Evolutionary conservation across 2,329 filamentous ascomycete genomes (phyloP).

Genomic region (Scortechinia acanthostroma): DNA sequence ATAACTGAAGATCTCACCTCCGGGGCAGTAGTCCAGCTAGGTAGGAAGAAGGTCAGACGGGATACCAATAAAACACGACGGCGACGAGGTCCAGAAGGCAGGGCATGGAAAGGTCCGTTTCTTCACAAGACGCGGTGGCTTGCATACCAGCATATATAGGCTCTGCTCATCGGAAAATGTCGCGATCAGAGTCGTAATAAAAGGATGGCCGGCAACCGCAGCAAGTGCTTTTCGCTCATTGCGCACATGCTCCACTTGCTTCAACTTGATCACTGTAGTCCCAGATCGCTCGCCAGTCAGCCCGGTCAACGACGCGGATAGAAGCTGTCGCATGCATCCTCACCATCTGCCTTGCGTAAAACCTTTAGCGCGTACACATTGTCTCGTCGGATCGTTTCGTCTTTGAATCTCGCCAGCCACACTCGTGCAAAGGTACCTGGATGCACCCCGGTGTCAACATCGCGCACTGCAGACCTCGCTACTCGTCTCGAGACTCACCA

Average conservation of each 20-base stretch:
- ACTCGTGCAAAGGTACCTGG: slow-evolving; percentile 41
- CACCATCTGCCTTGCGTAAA: slow-evolving; percentile 38
- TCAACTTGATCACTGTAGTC: slow-evolving; percentile 41
- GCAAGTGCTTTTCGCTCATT: slow-evolving; percentile 59
- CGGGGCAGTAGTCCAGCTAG: slow-evolving; percentile 60
- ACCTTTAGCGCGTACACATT: slow-evolving; percentile 38
- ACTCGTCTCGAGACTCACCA: slow-evolving; percentile 17
- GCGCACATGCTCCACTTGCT: slow-evolving; percentile 63
- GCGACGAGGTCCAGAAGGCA: no score
- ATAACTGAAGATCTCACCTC: slow-evolving; percentile 62
- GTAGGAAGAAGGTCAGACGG: slow-evolving; percentile 13
- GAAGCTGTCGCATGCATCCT: background rate
- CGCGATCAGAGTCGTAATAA: slow-evolving; percentile 57
- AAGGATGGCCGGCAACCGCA: slow-evolving; percentile 55
- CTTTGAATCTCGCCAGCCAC: slow-evolving; percentile 32
- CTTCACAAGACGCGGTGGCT: no score
- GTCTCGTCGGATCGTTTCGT: slow-evolving; percentile 17
- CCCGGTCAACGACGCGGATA: no score
- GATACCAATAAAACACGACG: no score
- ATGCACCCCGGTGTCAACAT: no score
- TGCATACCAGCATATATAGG: slow-evolving; percentile 39
- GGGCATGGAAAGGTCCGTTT: no score
- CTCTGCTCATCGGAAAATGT: slow-evolving; percentile 57
- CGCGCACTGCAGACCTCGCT: no score
- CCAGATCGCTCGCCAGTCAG: background rate